These are phyloP conservation scores for Fusarium austroafricanum DNA, from an alignment of 2,329 filamentous ascomycete genomes.

Conservation along the genomic window DNA sequence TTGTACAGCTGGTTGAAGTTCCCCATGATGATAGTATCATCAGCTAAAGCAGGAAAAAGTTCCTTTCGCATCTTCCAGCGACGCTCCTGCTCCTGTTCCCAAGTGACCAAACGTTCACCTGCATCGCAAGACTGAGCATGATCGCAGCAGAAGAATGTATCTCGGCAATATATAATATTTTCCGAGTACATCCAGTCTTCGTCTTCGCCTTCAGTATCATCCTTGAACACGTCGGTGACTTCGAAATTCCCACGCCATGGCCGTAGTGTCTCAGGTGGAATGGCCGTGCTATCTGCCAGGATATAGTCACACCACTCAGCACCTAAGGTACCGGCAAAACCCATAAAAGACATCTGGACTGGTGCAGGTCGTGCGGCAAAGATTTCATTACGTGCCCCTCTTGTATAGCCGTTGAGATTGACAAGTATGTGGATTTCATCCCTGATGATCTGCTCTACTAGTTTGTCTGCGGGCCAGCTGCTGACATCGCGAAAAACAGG, in stretches of 20 bases:
- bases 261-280: conserved; percentile 83
- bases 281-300: conserved; percentile 86
- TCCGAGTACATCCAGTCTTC: conserved; percentile 96
- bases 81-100: conserved; percentile 84
- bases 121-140: conserved; percentile 90
- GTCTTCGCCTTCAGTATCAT: conserved; percentile 74
- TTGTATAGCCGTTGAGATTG: conserved; percentile 97
- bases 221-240: conserved; percentile 74
- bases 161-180: conserved; percentile 92
- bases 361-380: conserved; percentile 95
- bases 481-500: conserved; percentile 92
- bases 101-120: conserved; percentile 74
- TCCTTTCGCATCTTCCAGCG: conserved; percentile 95
- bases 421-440: conserved; percentile 95
- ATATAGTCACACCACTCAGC: conserved; percentile 99
- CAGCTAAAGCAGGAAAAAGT: conserved; percentile 83
- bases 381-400: conserved; percentile 95
- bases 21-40: conserved; percentile 90
- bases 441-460: conserved; percentile 86
- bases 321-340: conserved; percentile 93
- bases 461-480: conserved; percentile 82
- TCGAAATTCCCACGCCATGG: conserved; percentile 81
- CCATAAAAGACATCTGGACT: conserved; percentile 99
- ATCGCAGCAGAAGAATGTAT: conserved; percentile 99
- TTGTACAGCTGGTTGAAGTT: conserved; percentile 99